Conservation (phyloP, 257 asterid species). For the Solanum clarkiae region DNA sequence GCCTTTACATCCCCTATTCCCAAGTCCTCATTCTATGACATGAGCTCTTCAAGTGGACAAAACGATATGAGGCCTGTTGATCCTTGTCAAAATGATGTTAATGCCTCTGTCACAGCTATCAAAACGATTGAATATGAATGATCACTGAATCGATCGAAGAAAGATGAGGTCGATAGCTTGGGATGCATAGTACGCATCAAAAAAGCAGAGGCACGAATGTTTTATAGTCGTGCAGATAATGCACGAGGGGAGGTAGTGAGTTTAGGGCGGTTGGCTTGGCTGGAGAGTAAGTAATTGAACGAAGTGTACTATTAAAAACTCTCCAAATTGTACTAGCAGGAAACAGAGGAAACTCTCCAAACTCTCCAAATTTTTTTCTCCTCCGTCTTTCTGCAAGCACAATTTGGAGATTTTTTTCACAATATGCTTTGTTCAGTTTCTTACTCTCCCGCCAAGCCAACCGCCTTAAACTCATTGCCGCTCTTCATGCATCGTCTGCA, state of each 20-base stretch:
- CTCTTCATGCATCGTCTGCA: conserved; percentile 76
- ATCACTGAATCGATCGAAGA: conserved; percentile 63
- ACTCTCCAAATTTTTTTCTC: conserved; percentile 5
- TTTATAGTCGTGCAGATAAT: conserved; percentile 66
- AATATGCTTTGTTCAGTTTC: conserved; percentile 57
- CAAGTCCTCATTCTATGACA: conserved; percentile 38
- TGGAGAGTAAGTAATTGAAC: conserved; percentile 50
- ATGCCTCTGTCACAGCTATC: conserved; percentile 16
- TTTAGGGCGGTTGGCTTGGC: conserved; percentile 39
- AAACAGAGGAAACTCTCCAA: conserved; percentile 22
- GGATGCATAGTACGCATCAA: conserved; percentile 61
- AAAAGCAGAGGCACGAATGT: conserved; percentile 88
- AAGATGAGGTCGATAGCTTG: conserved; percentile 59
- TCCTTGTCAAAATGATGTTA: conserved; percentile 21
- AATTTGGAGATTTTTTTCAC: conserved; percentile 48
- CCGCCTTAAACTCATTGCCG: conserved; percentile 43
- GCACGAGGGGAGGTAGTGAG: conserved; percentile 64
- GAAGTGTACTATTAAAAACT: conserved; percentile 53
- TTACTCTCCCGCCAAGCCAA: conserved; percentile 45
- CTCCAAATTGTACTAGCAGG: conserved; percentile 39
- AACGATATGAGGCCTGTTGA: conserved; percentile 21
- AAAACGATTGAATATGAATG: conserved; percentile 69
- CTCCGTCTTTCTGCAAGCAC: conserved; percentile 54
- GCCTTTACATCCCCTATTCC: conserved; percentile 21
- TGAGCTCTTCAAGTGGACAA: neutral